These are phyloP conservation scores for Xylariaceae sp. DNA, from an alignment of 2,329 filamentous ascomycete species.

Conservation along the genomic window DNA sequence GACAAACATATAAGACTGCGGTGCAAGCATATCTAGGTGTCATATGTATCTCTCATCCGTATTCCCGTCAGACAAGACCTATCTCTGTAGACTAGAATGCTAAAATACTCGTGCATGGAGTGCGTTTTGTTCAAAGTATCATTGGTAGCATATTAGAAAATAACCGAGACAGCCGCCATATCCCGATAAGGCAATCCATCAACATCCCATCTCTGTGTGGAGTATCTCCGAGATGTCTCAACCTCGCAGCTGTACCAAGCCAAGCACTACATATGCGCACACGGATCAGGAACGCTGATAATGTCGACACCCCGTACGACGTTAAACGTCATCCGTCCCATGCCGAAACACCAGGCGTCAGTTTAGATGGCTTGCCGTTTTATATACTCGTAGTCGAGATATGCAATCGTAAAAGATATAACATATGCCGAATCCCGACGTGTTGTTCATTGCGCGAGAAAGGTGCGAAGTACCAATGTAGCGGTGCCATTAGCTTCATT, in stretches of 20 bases:
- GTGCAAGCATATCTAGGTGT: not conserved
- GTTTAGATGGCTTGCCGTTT: not conserved
- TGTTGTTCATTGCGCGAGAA: not conserved
- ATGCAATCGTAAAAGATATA: not conserved
- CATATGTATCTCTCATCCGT: constrained; percentile 1
- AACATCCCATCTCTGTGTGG: not conserved
- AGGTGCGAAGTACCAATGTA: not conserved
- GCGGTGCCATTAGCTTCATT: constrained; percentile 10
- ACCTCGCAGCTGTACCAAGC: not conserved
- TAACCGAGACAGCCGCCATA: constrained; percentile 22
- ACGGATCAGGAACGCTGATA: not conserved
- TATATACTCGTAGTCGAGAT: not conserved
- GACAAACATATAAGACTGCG: not conserved
- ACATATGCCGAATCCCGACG: not conserved
- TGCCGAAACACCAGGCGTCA: not conserved
- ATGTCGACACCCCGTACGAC: not conserved
- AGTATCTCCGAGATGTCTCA: constrained; percentile 1
- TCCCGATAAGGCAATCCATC: constrained; percentile 15
- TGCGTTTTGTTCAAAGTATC: constrained; percentile 9
- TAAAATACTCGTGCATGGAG: not conserved
- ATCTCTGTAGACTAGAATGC: too few relatives aligned
- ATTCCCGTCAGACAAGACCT: constrained; percentile 4
- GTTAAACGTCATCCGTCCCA: not conserved
- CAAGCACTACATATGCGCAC: not conserved
- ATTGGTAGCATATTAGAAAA: constrained; percentile 1